Conservation (phyloP, 176 grass and related monocot genomes). For the Aegilops sharonensis region DNA sequence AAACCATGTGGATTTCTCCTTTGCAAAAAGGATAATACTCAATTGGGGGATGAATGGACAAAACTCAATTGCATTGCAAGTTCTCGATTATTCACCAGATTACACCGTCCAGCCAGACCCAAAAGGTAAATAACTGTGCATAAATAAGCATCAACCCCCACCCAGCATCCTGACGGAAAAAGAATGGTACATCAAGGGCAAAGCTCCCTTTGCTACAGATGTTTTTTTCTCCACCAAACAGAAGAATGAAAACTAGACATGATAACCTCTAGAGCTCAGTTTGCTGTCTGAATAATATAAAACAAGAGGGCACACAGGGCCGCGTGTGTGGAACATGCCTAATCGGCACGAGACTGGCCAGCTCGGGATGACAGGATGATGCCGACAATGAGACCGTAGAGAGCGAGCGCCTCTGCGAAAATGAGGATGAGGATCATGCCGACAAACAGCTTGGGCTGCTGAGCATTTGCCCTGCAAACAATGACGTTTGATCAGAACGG, state of each 20-base stretch:
- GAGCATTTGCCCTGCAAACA: slow-evolving; percentile 47
- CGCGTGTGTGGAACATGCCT: background rate
- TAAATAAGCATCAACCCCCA: slow-evolving; percentile 25
- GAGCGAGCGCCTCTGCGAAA: slow-evolving; percentile 50
- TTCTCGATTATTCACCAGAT: slow-evolving; percentile 50
- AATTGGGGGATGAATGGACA: background rate
- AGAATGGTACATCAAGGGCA: slow-evolving; percentile 40
- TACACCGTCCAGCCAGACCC: slow-evolving; percentile 29
- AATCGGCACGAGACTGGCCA: slow-evolving; percentile 52
- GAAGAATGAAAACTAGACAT: slow-evolving; percentile 39
- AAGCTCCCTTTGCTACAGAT: background rate
- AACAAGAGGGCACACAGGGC: slow-evolving; percentile 27
- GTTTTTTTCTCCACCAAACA: slow-evolving; percentile 20
- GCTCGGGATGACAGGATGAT: slow-evolving; percentile 61
- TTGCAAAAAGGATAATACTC: background rate
- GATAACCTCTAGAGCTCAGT: slow-evolving; percentile 34
- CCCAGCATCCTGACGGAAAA: slow-evolving; percentile 22
- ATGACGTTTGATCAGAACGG: background rate
- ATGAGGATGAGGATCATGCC: slow-evolving; percentile 75
- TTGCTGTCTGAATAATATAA: slow-evolving; percentile 34
- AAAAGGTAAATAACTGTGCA: slow-evolving; percentile 30
- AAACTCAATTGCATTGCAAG: slow-evolving; percentile 30
- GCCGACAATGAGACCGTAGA: slow-evolving; percentile 58
- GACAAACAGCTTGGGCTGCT: slow-evolving; percentile 58
- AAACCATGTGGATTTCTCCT: background rate